Evolutionary conservation across 2,329 filamentous ascomycete species (phyloP).

Genomic region (Xylaria sp.): DNA sequence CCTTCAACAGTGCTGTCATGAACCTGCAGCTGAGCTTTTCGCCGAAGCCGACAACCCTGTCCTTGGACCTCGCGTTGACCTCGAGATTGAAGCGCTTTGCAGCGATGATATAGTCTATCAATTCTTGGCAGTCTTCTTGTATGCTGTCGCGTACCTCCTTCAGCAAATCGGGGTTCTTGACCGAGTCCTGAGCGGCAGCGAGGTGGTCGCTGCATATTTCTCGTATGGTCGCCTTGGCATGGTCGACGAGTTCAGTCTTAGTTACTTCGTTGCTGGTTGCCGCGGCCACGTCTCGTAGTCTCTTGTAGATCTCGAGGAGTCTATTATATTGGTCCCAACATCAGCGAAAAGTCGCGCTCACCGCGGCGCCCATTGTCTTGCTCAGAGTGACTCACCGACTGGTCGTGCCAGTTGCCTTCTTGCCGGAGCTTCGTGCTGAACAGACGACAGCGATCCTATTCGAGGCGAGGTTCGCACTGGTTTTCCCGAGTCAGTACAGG

Average conservation of each 20-base stretch:
- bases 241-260: slow-evolving; percentile 65
- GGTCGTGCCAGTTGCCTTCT: slow-evolving; percentile 94
- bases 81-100: slow-evolving; percentile 76
- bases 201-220: slow-evolving; percentile 87
- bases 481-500: slow-evolving; percentile 36
- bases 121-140: slow-evolving; percentile 80
- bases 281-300: slow-evolving; percentile 64
- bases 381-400: slow-evolving; percentile 75
- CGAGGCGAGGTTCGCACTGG: slow-evolving; percentile 69
- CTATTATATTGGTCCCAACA: slow-evolving; percentile 50
- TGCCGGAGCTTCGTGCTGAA: slow-evolving; percentile 92
- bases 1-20: slow-evolving; percentile 85
- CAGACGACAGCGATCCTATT: slow-evolving; percentile 92
- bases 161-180: slow-evolving; percentile 67
- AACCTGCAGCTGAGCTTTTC: slow-evolving; percentile 96
- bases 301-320: slow-evolving; percentile 69
- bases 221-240: slow-evolving; percentile 80
- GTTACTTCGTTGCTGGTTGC: slow-evolving; percentile 63
- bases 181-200: slow-evolving; percentile 72
- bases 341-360: slow-evolving; percentile 23
- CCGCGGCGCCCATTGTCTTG: background rate
- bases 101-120: slow-evolving; percentile 77
- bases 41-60: slow-evolving; percentile 91
- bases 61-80: slow-evolving; percentile 81
- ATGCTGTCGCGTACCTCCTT: slow-evolving; percentile 73